Evolutionary conservation across 2,329 filamentous ascomycete species (phyloP).

Genomic region (Ophiostoma montium): DNA sequence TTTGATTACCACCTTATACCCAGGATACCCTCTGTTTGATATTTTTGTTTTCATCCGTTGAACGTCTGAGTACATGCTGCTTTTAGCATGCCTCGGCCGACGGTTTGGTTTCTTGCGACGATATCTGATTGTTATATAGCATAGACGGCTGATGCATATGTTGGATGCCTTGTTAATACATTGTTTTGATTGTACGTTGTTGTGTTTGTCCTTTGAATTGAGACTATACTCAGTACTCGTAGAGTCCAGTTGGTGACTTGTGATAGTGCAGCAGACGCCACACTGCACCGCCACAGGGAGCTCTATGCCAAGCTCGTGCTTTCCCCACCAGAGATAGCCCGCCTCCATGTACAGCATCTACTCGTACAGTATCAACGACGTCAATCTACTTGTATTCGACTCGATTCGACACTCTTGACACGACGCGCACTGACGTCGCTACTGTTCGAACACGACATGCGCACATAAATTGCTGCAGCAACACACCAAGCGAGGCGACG

Average conservation of each 20-base stretch:
- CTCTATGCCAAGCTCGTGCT: not conserved
- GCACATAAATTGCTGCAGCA: not conserved
- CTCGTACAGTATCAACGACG: conserved; percentile 1
- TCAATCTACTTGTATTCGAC: not conserved
- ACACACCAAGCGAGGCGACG: not conserved
- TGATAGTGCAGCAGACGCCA: not conserved
- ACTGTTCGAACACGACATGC: not conserved
- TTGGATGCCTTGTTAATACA: too few relatives aligned
- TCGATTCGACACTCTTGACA: not conserved
- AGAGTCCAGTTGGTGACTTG: too few relatives aligned
- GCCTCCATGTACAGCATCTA: conserved; percentile 13
- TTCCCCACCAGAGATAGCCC: conserved; percentile 1
- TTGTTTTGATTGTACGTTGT: too few relatives aligned
- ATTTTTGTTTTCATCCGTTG: not conserved
- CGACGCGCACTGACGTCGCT: too few relatives aligned
- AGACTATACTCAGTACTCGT: too few relatives aligned
- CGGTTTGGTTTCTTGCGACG: too few relatives aligned
- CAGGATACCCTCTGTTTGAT: not conserved
- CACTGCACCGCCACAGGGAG: conserved; percentile 2
- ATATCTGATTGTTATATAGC: too few relatives aligned
- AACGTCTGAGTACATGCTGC: too few relatives aligned
- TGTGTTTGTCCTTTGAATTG: too few relatives aligned
- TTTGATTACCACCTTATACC: too few relatives aligned
- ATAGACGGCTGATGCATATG: too few relatives aligned
- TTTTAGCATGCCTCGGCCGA: too few relatives aligned